Conservation (phyloP, 129 eudicot genomes). For the Centaurea solstitialis region DNA sequence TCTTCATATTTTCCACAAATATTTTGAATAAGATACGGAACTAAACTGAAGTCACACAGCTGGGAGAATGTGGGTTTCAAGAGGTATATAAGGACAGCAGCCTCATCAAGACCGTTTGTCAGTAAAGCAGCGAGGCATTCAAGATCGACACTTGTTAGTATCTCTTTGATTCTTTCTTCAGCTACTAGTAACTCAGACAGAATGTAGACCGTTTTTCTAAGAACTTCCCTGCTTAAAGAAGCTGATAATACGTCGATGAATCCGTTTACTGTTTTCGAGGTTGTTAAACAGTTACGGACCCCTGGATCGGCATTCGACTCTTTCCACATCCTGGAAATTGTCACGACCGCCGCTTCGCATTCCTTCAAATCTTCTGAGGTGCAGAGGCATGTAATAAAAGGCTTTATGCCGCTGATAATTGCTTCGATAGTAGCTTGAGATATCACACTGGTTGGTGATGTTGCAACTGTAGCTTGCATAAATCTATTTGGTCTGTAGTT, state of each 20-base stretch:
- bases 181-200: slow-evolving; percentile 58
- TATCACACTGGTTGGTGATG: slow-evolving; percentile 60
- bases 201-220: slow-evolving; percentile 59
- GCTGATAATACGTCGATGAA: slow-evolving; percentile 60
- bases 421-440: slow-evolving; percentile 59
- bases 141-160: slow-evolving; percentile 56
- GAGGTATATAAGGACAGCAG: slow-evolving; percentile 62
- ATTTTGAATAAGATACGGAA: slow-evolving; percentile 46
- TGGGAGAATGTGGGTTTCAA: slow-evolving; percentile 71
- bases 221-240: slow-evolving; percentile 50
- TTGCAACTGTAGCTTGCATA: slow-evolving; percentile 28
- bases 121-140: slow-evolving; percentile 65
- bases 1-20: slow-evolving; percentile 51
- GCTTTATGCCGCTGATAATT: slow-evolving; percentile 50
- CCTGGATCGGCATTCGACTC: slow-evolving; percentile 45
- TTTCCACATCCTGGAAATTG: slow-evolving; percentile 50
- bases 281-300: slow-evolving; percentile 46
- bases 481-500: slow-evolving; percentile 43
- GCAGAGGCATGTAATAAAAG: slow-evolving; percentile 51
- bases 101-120: slow-evolving; percentile 69
- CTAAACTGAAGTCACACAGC: slow-evolving; percentile 42
- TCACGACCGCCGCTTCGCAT: slow-evolving; percentile 53
- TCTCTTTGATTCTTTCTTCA: slow-evolving; percentile 59
- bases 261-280: slow-evolving; percentile 52
- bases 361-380: slow-evolving; percentile 56